Percentiles rank a stretch among this genome's conserved stretches.
Evolutionary conservation across 257 asterid species (phyloP).

Genomic region (Jacaranda copaia): DNA sequence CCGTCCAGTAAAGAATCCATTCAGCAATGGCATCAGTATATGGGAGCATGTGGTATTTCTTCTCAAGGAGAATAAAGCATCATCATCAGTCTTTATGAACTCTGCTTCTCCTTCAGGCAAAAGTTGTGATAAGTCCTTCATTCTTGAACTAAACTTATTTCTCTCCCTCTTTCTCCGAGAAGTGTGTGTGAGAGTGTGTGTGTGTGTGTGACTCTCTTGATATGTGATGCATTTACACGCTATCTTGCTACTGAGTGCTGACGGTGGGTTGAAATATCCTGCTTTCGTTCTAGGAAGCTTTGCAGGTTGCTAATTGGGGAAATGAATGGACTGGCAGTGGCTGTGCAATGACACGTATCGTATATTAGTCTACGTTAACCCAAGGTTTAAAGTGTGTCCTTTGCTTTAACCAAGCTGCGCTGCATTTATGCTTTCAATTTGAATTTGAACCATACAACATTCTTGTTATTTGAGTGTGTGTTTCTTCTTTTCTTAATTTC

Average conservation of each 20-base stretch:
- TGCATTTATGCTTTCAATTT: neutral
- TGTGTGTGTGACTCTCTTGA: too few relatives aligned
- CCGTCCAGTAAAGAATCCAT: conserved; percentile 25
- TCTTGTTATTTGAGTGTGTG: neutral
- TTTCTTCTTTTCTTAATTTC: too few relatives aligned
- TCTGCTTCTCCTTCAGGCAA: neutral
- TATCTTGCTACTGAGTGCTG: neutral
- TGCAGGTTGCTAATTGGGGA: conserved; percentile 10
- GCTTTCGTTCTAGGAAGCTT: neutral
- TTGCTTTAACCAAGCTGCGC: neutral
- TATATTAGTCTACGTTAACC: neutral
- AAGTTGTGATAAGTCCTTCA: neutral
- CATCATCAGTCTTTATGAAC: neutral
- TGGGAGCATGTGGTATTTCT: neutral
- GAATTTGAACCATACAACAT: neutral
- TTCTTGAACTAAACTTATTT: neutral
- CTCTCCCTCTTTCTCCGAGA: neutral
- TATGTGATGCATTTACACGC: neutral
- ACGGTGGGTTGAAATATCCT: neutral
- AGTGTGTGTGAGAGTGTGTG: too few relatives aligned
- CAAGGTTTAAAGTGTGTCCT: neutral
- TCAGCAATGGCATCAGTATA: neutral
- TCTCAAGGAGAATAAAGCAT: neutral
- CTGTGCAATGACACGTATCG: neutral
- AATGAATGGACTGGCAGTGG: conserved; percentile 3